phyloP scores from a whole-genome alignment of 495 filamentous ascomycete genomes.

The Talaromyces stipitatus region DNA sequence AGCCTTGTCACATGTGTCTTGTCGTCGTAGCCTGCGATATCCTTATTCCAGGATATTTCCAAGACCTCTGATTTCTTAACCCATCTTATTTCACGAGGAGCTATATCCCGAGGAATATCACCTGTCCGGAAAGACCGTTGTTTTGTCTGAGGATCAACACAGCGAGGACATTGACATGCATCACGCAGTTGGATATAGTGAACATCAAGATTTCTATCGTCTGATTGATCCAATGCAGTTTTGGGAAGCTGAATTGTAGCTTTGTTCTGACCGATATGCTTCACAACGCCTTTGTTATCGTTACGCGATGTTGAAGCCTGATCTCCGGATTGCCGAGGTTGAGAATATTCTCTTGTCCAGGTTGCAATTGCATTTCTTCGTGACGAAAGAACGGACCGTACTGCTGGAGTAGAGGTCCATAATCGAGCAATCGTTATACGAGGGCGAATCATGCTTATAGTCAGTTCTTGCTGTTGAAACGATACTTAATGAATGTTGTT shows the following conservation, averaged over 20 bases:
- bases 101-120: constrained; percentile 56
- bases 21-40: constrained; percentile 39
- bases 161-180: constrained; percentile 59
- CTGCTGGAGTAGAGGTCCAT: neutral
- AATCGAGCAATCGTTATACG: neutral
- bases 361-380: neutral
- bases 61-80: constrained; percentile 24
- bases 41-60: constrained; percentile 53
- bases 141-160: constrained; percentile 69
- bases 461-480: neutral
- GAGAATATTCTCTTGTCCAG: neutral
- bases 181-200: constrained; percentile 61
- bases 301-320: neutral
- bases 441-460: neutral
- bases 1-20: constrained; percentile 36
- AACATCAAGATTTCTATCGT: constrained; percentile 10
- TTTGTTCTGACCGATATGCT: neutral
- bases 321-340: neutral
- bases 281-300: neutral
- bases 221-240: neutral
- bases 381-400: neutral
- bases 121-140: constrained; percentile 74
- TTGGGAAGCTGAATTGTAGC: neutral
- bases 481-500: neutral
- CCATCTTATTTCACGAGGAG: constrained; percentile 22